Base-by-base conservation (phyloP, 2,329 filamentous ascomycete species). In the Aspergillus flavus region DNA sequence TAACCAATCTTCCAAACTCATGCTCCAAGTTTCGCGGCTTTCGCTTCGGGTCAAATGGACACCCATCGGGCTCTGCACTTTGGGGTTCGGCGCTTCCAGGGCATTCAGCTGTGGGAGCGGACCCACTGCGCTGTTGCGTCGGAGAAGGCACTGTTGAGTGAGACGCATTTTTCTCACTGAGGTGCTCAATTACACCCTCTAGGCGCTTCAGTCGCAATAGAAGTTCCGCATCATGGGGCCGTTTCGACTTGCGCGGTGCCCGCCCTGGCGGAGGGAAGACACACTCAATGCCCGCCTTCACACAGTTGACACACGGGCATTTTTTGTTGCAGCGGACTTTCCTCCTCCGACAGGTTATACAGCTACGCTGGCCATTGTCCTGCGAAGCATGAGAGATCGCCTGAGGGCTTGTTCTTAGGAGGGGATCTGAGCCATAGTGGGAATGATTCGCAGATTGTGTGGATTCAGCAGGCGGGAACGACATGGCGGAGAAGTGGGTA, bases 241-340 rank as follows among this genome's bases (percentile, higher is more conserved):
- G 87, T 62, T 84, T 83, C 61, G 82, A 78, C 72, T 86, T 87
- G 59, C 87, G 79, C 26, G 86, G 86, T 5, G 87, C 86, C 62
- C 87, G 79, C 4, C 86, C 87, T 3, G 87, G 86, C 3, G 84
- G 82, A 3, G 87, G 87, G 69, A 87, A 89, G n/a, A 88, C 69
- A 71, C 87, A 89, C 62, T 88, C 85, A 64, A 86, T 86, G 54
- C 84, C 78, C 0, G 79, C 78, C 71, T 78, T 82, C 55, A 74
- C 68, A 64, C 82, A 84, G 65, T 84, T 83, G 39, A 79, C 80
- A 68, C 82, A 84, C 30, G 81, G 81, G 14, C 78, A 75, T 36
- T 76, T 68, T 70, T 83, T 84, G 65, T 83, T 81, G 67, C 82
- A 84, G 58, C 80, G 78, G 19, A 84, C 81, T 64, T 83, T 83